These are phyloP conservation scores for Dendrobium nobile DNA, from an alignment of 106 monocot genomes.

Conservation along the genomic window DNA sequence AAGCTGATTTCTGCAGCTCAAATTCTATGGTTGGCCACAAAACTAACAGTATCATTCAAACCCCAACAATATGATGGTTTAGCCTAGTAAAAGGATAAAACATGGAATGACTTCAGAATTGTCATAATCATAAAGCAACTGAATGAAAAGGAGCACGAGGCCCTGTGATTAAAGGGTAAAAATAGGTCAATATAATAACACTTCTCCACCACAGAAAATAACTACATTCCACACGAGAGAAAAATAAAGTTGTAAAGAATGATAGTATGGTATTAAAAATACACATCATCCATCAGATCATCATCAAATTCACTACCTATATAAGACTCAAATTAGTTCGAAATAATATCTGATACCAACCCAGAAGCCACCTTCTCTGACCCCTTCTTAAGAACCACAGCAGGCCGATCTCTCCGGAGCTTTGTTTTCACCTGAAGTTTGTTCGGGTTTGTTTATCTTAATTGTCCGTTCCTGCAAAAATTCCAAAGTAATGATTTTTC, in stretches of 20 bases:
- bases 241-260: constrained; percentile 3
- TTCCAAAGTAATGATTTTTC: not conserved
- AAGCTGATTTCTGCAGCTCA: not conserved
- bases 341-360: not conserved
- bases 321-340: constrained; percentile 14
- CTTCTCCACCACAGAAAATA: not conserved
- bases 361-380: not conserved
- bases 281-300: not conserved
- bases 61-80: not conserved
- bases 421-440: constrained; percentile 35
- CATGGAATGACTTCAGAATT: not conserved
- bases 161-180: not conserved
- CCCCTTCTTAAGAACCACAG: constrained; percentile 32
- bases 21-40: not conserved
- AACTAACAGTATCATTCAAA: not conserved
- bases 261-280: not conserved
- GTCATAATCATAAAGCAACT: not conserved
- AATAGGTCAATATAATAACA: not conserved
- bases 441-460: constrained; percentile 63
- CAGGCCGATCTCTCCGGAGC: constrained; percentile 42
- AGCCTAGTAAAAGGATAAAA: not conserved
- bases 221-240: constrained; percentile 1
- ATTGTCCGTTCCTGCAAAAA: constrained; percentile 52
- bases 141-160: not conserved
- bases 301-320: constrained; percentile 21